Percentiles rank a stretch among this genome's conserved stretches.
Evolutionary conservation across 192 early-diverging fungal genomes (phyloP).

Genomic region (Coemansia sp.): DNA sequence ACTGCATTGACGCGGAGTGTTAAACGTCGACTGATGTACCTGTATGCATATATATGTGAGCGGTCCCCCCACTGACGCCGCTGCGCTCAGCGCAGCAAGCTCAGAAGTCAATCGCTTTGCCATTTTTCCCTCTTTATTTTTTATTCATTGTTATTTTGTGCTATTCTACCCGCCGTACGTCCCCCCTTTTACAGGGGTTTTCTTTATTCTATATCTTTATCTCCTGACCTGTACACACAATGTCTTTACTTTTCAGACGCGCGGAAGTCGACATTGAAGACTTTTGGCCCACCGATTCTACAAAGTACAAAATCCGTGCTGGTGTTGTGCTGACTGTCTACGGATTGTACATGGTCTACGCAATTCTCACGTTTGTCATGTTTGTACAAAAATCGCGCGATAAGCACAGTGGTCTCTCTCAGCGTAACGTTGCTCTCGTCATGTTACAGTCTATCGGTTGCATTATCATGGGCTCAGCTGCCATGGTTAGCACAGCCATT

Average conservation of each 20-base stretch:
- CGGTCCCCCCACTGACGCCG: not conserved
- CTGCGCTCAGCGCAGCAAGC: not conserved
- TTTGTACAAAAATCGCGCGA: conserved; percentile 44
- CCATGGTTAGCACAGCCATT: conserved; percentile 33
- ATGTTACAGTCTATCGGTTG: conserved; percentile 24
- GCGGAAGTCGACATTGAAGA: conserved; percentile 5
- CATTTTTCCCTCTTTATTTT: not conserved
- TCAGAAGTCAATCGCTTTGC: not conserved
- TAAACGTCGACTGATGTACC: not conserved
- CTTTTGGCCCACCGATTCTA: conserved; percentile 16
- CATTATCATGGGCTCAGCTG: conserved; percentile 19
- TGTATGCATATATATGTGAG: not conserved
- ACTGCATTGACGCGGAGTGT: not conserved
- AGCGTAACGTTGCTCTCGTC: conserved; percentile 27
- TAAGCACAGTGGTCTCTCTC: conserved; percentile 43
- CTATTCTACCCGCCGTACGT: not conserved
- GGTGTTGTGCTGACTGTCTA: conserved; percentile 29
- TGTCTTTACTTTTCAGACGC: not conserved
- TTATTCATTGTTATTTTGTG: not conserved
- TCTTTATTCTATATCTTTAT: conserved; percentile 11
- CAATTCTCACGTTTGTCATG: conserved; percentile 29
- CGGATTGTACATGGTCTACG: conserved; percentile 25
- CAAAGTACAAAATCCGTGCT: conserved; percentile 31
- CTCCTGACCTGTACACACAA: not conserved
- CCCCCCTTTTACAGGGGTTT: not conserved